Conservation (phyloP, 306 rosid genomes). For the Dryas alaskensis region DNA sequence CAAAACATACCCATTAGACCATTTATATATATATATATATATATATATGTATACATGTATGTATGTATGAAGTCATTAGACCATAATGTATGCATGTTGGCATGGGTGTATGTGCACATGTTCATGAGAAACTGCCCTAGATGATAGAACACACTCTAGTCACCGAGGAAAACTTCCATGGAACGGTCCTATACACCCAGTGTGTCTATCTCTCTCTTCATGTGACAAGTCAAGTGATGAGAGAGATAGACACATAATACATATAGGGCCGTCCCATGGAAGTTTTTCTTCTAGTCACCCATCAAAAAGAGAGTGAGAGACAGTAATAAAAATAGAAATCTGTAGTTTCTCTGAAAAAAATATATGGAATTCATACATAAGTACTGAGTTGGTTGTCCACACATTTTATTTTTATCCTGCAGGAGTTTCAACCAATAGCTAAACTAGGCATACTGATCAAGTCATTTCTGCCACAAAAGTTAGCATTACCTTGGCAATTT, state of each 20-base stretch:
- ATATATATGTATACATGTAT: too few relatives aligned
- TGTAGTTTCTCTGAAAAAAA: neutral
- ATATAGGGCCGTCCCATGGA: too few relatives aligned
- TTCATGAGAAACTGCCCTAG: neutral
- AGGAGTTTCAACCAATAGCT: neutral
- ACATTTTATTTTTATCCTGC: neutral
- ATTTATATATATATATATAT: neutral
- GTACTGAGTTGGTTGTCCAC: neutral
- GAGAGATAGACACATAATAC: too few relatives aligned
- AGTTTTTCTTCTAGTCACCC: neutral
- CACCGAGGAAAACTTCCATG: neutral
- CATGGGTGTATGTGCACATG: neutral
- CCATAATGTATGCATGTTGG: neutral
- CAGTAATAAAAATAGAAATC: neutral
- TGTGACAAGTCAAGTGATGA: too few relatives aligned
- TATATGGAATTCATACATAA: neutral
- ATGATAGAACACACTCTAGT: neutral
- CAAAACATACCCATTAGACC: neutral
- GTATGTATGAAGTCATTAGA: neutral
- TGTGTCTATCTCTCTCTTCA: too few relatives aligned
- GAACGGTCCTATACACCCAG: too few relatives aligned
- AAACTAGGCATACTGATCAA: neutral
- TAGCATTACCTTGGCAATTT: constrained; percentile 75
- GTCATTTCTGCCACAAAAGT: constrained; percentile 21
- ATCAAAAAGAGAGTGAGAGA: neutral